phyloP scores from a whole-genome alignment of 257 asterid genomes.

The Forsythia suspensa region DNA sequence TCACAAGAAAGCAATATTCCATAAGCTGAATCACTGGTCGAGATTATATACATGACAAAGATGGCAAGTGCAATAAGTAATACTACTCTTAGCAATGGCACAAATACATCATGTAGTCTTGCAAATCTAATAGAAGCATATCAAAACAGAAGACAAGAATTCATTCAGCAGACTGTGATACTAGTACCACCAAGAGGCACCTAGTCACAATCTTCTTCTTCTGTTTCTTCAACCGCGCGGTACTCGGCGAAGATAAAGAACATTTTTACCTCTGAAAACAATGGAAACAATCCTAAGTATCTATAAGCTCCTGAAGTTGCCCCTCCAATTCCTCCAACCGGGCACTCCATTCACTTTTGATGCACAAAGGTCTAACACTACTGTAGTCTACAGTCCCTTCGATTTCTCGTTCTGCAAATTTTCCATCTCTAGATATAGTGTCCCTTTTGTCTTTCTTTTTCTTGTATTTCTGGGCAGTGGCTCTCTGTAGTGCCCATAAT shows the following conservation, averaged over 20 bases:
- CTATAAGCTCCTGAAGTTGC: slow-evolving; percentile 38
- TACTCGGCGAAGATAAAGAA: slow-evolving; percentile 34
- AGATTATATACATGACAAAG: neutral
- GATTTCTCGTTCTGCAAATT: neutral
- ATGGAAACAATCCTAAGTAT: slow-evolving; percentile 1
- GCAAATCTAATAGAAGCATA: neutral
- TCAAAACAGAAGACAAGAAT: neutral
- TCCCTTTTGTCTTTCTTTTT: slow-evolving; percentile 14
- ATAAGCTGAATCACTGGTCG: neutral
- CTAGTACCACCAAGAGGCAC: neutral
- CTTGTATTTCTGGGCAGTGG: slow-evolving; percentile 35
- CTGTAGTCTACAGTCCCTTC: neutral
- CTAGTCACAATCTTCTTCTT: slow-evolving; percentile 33
- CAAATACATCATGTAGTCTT: neutral
- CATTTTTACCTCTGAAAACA: slow-evolving; percentile 34
- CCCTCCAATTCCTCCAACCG: slow-evolving; percentile 48
- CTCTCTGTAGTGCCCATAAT: slow-evolving; percentile 51
- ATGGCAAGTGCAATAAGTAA: neutral
- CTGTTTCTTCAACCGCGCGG: slow-evolving; percentile 39
- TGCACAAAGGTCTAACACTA: slow-evolving; percentile 26
- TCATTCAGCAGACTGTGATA: neutral
- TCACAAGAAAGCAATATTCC: neutral
- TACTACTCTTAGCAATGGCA: neutral
- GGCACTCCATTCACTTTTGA: slow-evolving; percentile 50
- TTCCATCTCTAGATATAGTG: neutral